A percentile compares a stretch with the other conserved stretches of the same genome.
phyloP scores from a whole-genome alignment of 768 basidiomycete genomes.

The Porphyrellus cyaneotinctus region DNA sequence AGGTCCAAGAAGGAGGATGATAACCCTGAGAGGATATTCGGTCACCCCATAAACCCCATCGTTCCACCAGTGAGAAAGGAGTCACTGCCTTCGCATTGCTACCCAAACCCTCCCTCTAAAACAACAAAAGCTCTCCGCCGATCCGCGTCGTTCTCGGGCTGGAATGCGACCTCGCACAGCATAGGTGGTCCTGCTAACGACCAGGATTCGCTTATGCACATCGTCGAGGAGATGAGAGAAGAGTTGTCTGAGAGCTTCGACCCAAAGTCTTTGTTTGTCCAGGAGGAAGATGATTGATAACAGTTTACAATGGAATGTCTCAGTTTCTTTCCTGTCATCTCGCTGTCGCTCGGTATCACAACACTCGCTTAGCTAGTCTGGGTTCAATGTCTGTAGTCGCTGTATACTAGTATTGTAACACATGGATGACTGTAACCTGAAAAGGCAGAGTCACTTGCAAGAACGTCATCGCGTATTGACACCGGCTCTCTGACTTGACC shows the following conservation, averaged over 20 bases:
- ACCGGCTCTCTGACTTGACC: neutral
- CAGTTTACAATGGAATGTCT: neutral
- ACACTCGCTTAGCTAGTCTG: neutral
- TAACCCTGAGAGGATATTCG: slow-evolving; percentile 11
- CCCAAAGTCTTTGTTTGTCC: slow-evolving; percentile 13
- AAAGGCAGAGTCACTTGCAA: neutral
- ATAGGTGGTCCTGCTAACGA: neutral
- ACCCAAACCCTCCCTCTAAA: neutral
- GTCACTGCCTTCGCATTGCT: slow-evolving; percentile 6
- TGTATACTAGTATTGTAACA: too few relatives aligned
- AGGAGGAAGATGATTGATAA: slow-evolving; percentile 8
- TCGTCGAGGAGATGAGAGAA: slow-evolving; percentile 21
- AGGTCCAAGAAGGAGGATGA: neutral
- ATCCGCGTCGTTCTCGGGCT: slow-evolving; percentile 24
- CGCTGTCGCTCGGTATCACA: neutral
- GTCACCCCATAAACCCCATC: slow-evolving; percentile 12
- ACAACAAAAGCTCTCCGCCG: slow-evolving; percentile 19
- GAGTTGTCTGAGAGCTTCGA: slow-evolving; percentile 16
- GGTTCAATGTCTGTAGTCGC: neutral
- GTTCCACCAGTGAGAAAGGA: slow-evolving; percentile 13
- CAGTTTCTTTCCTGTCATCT: neutral
- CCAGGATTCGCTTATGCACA: slow-evolving; percentile 10
- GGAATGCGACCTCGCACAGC: neutral
- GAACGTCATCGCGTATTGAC: neutral
- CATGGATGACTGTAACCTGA: too few relatives aligned